A percentile compares a stretch with the other conserved stretches of the same genome.
Evolutionary conservation across 2,329 filamentous ascomycete species (phyloP).

Genomic region (Stemphylium beticola): DNA sequence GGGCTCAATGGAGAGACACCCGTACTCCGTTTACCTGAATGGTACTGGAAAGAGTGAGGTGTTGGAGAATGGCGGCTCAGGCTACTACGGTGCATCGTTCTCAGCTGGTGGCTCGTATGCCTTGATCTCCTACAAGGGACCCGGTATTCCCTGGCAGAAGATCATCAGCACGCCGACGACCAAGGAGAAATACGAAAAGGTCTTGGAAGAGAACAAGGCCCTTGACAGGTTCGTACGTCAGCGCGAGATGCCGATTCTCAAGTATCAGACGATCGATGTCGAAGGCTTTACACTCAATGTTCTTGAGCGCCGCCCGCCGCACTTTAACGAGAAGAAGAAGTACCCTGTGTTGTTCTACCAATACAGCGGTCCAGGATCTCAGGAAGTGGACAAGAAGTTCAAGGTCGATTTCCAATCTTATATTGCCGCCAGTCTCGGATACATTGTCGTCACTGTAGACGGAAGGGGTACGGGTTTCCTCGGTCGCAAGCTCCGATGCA

Average conservation of each 20-base stretch:
- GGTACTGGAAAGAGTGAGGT: constrained; percentile 75
- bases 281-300: constrained; percentile 75
- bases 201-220: constrained; percentile 77
- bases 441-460: constrained; percentile 94
- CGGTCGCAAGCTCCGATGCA: constrained; percentile 81
- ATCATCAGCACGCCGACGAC: constrained; percentile 83
- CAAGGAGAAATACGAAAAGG: constrained; percentile 66
- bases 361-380: constrained; percentile 94
- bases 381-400: constrained; percentile 82
- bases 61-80: constrained; percentile 74
- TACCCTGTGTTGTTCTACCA: constrained; percentile 96
- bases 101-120: constrained; percentile 82
- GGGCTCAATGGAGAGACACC: constrained; percentile 85
- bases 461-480: constrained; percentile 91
- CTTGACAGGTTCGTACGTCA: constrained; percentile 73
- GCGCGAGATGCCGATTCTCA: constrained; percentile 80
- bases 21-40: constrained; percentile 88
- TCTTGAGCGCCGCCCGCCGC: constrained; percentile 85
- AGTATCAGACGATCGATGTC: constrained; percentile 85
- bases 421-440: constrained; percentile 82
- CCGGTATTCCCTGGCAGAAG: constrained; percentile 87
- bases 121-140: constrained; percentile 83
- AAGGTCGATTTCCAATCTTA: constrained; percentile 88
- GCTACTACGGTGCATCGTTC: constrained; percentile 83
- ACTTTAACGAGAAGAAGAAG: constrained; percentile 81